phyloP scores from a whole-genome alignment of 208 protist species.

The Wallacemonas collosoma region DNA sequence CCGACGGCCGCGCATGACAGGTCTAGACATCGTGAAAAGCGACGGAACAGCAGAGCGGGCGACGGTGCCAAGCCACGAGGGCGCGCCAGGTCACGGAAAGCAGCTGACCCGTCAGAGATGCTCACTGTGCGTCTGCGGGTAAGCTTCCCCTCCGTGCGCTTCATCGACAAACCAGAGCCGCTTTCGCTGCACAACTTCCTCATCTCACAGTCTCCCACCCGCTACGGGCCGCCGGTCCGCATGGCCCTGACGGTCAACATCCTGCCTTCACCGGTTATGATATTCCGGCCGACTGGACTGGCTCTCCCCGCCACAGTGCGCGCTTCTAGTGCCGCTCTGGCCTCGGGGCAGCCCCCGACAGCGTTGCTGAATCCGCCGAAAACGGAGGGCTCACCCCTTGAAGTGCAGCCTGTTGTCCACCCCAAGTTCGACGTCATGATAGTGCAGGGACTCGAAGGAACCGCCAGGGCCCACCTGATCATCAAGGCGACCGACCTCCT shows the following conservation, averaged over 20 bases:
- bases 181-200: conserved; percentile 25
- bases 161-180: conserved; percentile 12
- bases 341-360: no score
- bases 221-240: conserved; percentile 18
- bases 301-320: not conserved
- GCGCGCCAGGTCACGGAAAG: not conserved
- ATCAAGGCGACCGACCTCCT: conserved; percentile 11
- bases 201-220: conserved; percentile 19
- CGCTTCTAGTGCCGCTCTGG: no score
- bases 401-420: not conserved
- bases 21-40: no score
- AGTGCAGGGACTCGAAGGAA: not conserved
- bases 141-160: conserved; percentile 22
- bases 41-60: no score
- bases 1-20: not conserved
- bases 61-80: no score
- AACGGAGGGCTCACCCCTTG: no score
- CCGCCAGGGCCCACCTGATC: not conserved
- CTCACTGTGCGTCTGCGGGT: conserved; percentile 3
- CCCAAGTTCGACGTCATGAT: not conserved
- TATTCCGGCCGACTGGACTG: not conserved
- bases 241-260: conserved; percentile 16
- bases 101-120: not conserved
- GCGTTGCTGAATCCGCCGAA: no score
- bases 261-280: conserved; percentile 15